Percentiles rank a stretch among this genome's conserved stretches.
These are phyloP conservation scores for Meyerozyma guilliermondii DNA, from an alignment of 1,139 yeast species.

Conservation along the genomic window DNA sequence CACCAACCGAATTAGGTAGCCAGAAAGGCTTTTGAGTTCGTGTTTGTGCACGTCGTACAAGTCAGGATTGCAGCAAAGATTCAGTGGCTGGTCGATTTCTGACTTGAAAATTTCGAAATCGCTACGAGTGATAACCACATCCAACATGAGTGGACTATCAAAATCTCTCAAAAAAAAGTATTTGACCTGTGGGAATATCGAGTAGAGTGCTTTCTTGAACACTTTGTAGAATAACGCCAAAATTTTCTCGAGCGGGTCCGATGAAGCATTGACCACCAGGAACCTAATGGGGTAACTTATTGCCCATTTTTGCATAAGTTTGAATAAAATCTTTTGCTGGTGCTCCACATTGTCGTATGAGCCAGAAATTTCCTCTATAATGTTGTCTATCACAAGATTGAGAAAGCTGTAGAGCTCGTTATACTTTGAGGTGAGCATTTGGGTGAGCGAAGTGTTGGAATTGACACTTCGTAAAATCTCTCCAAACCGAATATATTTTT, in stretches of 20 bases:
- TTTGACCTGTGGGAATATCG: conserved; percentile 38
- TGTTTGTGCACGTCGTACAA: conserved; percentile 15
- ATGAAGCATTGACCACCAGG: conserved; percentile 15
- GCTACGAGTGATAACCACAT: conserved; percentile 24
- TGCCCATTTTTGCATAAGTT: conserved; percentile 37
- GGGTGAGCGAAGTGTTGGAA: neutral
- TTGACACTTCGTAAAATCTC: conserved; percentile 4
- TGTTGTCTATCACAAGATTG: conserved; percentile 20
- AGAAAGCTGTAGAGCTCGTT: conserved; percentile 22
- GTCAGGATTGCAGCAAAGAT: conserved; percentile 9
- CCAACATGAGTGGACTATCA: conserved; percentile 40
- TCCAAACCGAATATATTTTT: conserved; percentile 20
- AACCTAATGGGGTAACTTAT: conserved; percentile 30
- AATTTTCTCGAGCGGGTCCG: conserved; percentile 29
- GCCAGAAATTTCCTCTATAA: conserved; percentile 21
- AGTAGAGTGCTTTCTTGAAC: conserved; percentile 31
- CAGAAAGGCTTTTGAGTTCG: conserved; percentile 22
- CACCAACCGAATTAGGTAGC: conserved; percentile 30
- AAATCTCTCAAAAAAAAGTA: conserved; percentile 39
- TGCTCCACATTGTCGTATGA: conserved; percentile 16
- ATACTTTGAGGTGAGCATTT: conserved; percentile 10
- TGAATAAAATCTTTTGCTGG: conserved; percentile 34
- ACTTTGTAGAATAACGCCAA: conserved; percentile 31
- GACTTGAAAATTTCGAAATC: conserved; percentile 24
- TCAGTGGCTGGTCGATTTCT: conserved; percentile 15